Base-by-base conservation (phyloP, 1,284 basidiomycete species). In the Agroathelia rolfsii region DNA sequence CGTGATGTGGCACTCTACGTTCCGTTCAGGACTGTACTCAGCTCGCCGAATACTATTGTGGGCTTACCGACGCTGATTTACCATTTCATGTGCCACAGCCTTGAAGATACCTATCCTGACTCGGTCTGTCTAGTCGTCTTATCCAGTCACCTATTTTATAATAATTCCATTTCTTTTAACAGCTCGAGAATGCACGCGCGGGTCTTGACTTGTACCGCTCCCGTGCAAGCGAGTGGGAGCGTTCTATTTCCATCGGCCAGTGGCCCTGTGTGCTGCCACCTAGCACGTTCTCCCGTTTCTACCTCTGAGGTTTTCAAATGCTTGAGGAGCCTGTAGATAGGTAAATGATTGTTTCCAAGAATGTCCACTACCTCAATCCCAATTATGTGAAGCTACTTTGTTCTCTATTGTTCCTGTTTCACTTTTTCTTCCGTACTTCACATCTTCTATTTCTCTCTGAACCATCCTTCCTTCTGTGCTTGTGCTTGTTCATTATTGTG, bases 251-350 rank as follows among this genome's bases (percentile, higher is more conserved):
- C 7, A 61, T 57, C 19, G 70, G 69, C 9, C 69, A 74, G 38
- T 87, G 83, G 83, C 81, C 84, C 2, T 77, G 71, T 40, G 64
- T 65, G 35, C 67, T 87, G 30, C 82, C 84, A 21, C 83, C 84
- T 1, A 74, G 72, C 49, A 73, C 72, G 5, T 86, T 79, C 53
- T 83, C 83, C 30, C 70, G 81, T 43, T 85, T 80, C 53, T 85
- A 84, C 50, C 52, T 71, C 32, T 83, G 55, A 54, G 23, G 17
- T 24, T 33, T 25, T 25, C 20, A 21, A 24, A 41, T 28, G n/a
- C n/a, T n/a, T n/a, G n/a, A n/a, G n/a, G n/a, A n/a, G n/a, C n/a
- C n/a, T n/a, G n/a, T n/a, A n/a, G n/a, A n/a, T n/a, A n/a, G n/a
- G n/a, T n/a, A n/a, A n/a, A n/a, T n/a, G n/a, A n/a, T n/a, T n/a